Evolutionary conservation across 179 eudicot species (phyloP).

Genomic region (Gypsophila paniculata): DNA sequence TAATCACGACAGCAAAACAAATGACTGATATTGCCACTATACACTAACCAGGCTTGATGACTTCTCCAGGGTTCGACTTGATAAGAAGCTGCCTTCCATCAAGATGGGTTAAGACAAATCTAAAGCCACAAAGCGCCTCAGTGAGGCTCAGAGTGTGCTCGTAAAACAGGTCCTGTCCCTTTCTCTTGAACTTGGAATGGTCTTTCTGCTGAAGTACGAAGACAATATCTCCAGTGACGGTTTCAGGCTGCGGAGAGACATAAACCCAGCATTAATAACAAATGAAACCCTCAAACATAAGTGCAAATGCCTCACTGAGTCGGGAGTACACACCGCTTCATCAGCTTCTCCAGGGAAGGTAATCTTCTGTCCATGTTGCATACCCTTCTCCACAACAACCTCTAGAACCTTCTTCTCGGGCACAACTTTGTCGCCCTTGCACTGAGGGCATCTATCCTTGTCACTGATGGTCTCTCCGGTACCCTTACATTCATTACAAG

Average conservation of each 20-base stretch:
- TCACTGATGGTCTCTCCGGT: slow-evolving; percentile 58
- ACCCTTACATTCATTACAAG: slow-evolving; percentile 64
- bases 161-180: slow-evolving; percentile 43
- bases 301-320: background rate
- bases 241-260: slow-evolving; percentile 38
- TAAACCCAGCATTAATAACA: background rate
- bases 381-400: slow-evolving; percentile 58
- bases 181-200: slow-evolving; percentile 47
- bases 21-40: background rate
- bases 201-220: slow-evolving; percentile 49
- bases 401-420: slow-evolving; percentile 63
- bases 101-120: slow-evolving; percentile 43
- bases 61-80: slow-evolving; percentile 52
- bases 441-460: slow-evolving; percentile 48
- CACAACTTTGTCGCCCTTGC: slow-evolving; percentile 60
- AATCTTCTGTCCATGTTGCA: slow-evolving; percentile 58
- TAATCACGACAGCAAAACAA: background rate
- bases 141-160: slow-evolving; percentile 44
- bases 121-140: slow-evolving; percentile 49
- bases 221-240: slow-evolving; percentile 47
- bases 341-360: slow-evolving; percentile 64
- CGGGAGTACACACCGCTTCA: slow-evolving; percentile 39
- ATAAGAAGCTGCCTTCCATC: slow-evolving; percentile 46
- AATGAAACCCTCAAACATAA: background rate
- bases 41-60: slow-evolving; percentile 43